phyloP scores from a whole-genome alignment of 116 monocot species.

The Zostera marina region DNA sequence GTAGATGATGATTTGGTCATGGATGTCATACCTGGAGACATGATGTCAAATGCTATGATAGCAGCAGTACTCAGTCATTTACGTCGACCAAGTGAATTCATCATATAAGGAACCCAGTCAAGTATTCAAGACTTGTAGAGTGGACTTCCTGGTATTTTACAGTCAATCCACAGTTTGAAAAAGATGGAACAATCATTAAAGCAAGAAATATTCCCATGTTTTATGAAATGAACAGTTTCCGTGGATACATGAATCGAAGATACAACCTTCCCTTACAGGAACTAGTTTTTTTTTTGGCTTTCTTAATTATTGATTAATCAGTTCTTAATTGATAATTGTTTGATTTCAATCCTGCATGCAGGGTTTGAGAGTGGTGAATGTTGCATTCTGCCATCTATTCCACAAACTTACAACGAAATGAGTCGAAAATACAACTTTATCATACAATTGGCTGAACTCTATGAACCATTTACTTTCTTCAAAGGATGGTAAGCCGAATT shows the following conservation, averaged over 20 bases:
- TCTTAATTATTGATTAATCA: neutral
- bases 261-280: constrained; percentile 20
- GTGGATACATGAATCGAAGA: constrained; percentile 15
- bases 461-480: constrained; percentile 35
- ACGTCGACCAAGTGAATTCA: constrained; percentile 2
- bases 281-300: neutral
- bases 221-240: constrained; percentile 9
- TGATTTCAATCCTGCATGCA: neutral
- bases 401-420: constrained; percentile 8
- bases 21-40: constrained; percentile 35
- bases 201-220: constrained; percentile 2
- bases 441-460: constrained; percentile 30
- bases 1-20: constrained; percentile 12
- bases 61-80: constrained; percentile 8
- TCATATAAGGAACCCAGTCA: constrained; percentile 20
- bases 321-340: neutral
- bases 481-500: constrained; percentile 19
- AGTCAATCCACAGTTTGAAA: constrained; percentile 11
- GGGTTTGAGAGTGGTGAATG: constrained; percentile 22
- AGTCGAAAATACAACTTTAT: constrained; percentile 17
- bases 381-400: constrained; percentile 13
- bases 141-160: constrained; percentile 9
- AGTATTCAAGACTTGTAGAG: neutral
- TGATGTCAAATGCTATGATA: constrained; percentile 31
- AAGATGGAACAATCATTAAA: constrained; percentile 12